Evolutionary conservation across 352 stramenopile species (phyloP).

Genomic region (Phytophthora melonis): DNA sequence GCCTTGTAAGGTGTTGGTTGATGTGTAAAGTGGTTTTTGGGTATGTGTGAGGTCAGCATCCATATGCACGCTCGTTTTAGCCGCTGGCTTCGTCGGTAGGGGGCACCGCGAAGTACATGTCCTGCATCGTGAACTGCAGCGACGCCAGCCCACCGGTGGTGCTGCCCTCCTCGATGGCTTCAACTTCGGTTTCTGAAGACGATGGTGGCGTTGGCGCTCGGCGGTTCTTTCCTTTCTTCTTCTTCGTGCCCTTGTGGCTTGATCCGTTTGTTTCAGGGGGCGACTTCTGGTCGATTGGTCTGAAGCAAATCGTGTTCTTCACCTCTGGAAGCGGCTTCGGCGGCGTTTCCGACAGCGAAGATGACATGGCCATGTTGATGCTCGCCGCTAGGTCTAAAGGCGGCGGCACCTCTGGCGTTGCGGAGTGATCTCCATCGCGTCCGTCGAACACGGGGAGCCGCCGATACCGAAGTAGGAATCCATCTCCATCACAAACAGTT

Average conservation of each 20-base stretch:
- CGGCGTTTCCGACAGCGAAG: constrained; percentile 57
- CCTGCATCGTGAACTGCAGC: constrained; percentile 82
- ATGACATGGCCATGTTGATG: constrained; percentile 86
- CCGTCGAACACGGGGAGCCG: constrained; percentile 81
- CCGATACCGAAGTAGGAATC: constrained; percentile 89
- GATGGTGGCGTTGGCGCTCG: constrained; percentile 25
- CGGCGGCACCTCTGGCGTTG: constrained; percentile 53
- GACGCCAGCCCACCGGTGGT: constrained; percentile 39
- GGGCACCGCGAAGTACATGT: constrained; percentile 80
- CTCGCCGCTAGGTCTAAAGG: constrained; percentile 71
- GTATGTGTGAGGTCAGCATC: constrained; percentile 29
- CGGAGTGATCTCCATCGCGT: constrained; percentile 10
- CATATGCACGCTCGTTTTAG: constrained; percentile 23
- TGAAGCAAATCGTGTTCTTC: constrained; percentile 50
- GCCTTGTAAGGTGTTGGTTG: constrained; percentile 14
- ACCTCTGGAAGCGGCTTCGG: constrained; percentile 36
- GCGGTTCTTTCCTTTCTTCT: constrained; percentile 46
- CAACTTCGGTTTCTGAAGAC: constrained; percentile 30
- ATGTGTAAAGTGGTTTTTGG: constrained; percentile 18
- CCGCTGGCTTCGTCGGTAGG: constrained; percentile 46
- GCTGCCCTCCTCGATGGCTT: constrained; percentile 33
- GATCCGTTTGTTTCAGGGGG: constrained; percentile 13
- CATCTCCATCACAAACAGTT: constrained; percentile 89
- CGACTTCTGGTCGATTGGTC: constrained; percentile 29
- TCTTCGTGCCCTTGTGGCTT: constrained; percentile 44